Evolutionary conservation across 2,329 filamentous ascomycete genomes (phyloP), one percentile per base, ranked within the genome.

Genomic region (Ilyonectria destructans): DNA sequence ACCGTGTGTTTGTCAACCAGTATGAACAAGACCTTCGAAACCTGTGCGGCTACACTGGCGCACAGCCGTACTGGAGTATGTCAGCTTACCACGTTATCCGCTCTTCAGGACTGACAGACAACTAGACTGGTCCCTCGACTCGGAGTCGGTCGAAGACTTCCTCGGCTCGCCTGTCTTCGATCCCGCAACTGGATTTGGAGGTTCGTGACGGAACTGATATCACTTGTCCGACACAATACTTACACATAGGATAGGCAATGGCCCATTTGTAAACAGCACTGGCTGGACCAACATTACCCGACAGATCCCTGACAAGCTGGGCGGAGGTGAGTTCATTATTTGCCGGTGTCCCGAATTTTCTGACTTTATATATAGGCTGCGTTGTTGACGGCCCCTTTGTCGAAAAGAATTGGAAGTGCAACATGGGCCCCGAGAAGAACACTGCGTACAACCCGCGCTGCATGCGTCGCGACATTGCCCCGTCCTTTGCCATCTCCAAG

Each of bases 361-460:
- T 48, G 21, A 61, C 31, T 26, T 10, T 21, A 52, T 3, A 37
- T 21, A 23, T 13, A 57, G 60, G 72, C 26, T 77, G 75, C 45
- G 71, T 76, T 17, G 26, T 61, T 26, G 68, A 72, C 29, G 75
- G 75, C 1, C 72, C 74, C 17, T 74, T 76, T 21, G 69, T 69
- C n/a, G 31, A 29, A n/a, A 26, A 33, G 6, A 60, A 72, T 49
- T 65, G 58, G n/a, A 52, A 26, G 21, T 62, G 72, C 31, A 61
- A 65, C 33, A 65, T 74, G 58, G 72, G 71, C 37, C 68, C 66
- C n/a, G 68, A 64, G 48, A 68, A 64, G 46, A 65, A 59, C 46
- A 67, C 67, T 13, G 62, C 43, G 4, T 78, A 80, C 61, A 80
- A 74, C 59, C 79, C 79, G 6, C 79, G 74, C 61, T 81, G 80